Evolutionary conservation across 192 early-diverging fungal genomes (phyloP).

Genomic region (Rhizophagus sp.): DNA sequence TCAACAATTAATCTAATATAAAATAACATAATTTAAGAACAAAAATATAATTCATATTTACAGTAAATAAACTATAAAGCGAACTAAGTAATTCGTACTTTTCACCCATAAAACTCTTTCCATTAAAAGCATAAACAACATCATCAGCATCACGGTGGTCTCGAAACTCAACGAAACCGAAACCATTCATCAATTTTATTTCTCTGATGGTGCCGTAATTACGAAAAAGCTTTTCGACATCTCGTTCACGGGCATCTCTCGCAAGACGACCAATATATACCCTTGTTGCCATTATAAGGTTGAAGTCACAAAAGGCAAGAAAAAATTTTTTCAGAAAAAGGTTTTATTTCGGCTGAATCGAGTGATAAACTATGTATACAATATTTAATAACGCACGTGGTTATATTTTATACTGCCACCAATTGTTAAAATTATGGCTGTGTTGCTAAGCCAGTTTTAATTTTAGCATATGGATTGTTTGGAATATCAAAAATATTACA

Average conservation of each 20-base stretch:
- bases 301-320: no score
- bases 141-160: conserved; percentile 86
- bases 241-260: conserved; percentile 79
- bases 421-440: no score
- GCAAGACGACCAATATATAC: conserved; percentile 84
- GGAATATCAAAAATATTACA: no score
- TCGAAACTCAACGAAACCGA: conserved; percentile 94
- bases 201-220: conserved; percentile 82
- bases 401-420: no score
- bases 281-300: conserved; percentile 44
- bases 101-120: conserved; percentile 80
- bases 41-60: conserved; percentile 8
- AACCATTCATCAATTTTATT: conserved; percentile 80
- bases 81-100: conserved; percentile 50
- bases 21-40: neutral
- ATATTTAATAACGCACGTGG: no score
- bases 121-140: conserved; percentile 84
- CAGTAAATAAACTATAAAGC: neutral
- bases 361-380: no score
- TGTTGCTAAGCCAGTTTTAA: no score
- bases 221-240: conserved; percentile 80
- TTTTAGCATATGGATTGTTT: no score
- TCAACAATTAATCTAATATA: conserved; percentile 73
- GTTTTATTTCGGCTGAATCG: no score
- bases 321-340: no score